Evolutionary conservation across 129 eudicot genomes (phyloP).

Genomic region (Glebionis coronaria): DNA sequence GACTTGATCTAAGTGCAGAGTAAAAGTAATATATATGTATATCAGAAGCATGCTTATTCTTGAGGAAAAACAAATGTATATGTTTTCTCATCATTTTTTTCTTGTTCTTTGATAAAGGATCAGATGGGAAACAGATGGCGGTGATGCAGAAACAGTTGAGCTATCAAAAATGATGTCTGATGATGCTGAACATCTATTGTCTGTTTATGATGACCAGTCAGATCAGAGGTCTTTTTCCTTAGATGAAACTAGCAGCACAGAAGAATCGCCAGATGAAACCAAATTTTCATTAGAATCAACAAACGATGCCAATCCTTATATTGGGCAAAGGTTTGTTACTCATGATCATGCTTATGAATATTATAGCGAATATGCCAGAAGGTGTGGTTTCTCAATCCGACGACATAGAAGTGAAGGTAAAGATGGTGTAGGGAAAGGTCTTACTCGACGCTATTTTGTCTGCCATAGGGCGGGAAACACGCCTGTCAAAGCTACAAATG

Average conservation of each 20-base stretch:
- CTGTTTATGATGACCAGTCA: slow-evolving; percentile 71
- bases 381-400: slow-evolving; percentile 90
- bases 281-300: slow-evolving; percentile 61
- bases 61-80: slow-evolving; percentile 1
- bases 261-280: slow-evolving; percentile 88
- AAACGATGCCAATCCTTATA: slow-evolving; percentile 63
- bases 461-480: slow-evolving; percentile 99
- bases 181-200: slow-evolving; percentile 67
- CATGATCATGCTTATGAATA: slow-evolving; percentile 96
- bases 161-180: slow-evolving; percentile 61
- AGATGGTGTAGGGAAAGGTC: slow-evolving; percentile 99
- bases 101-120: slow-evolving; percentile 25
- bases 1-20: not conserved
- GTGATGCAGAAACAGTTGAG: slow-evolving; percentile 16
- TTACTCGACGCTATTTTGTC: slow-evolving; percentile 92
- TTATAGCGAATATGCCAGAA: slow-evolving; percentile 86
- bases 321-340: slow-evolving; percentile 80
- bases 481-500: slow-evolving; percentile 63
- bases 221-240: slow-evolving; percentile 89
- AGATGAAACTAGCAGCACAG: slow-evolving; percentile 88
- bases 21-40: not conserved
- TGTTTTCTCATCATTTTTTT: slow-evolving; percentile 11
- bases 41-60: not conserved
- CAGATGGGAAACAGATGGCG: slow-evolving; percentile 19
- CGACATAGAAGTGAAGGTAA: slow-evolving; percentile 99